A percentile compares a stretch with the other conserved stretches of the same genome.
Conservation (phyloP, 2,329 filamentous ascomycete species). For the Fusarium sarcochroum region DNA sequence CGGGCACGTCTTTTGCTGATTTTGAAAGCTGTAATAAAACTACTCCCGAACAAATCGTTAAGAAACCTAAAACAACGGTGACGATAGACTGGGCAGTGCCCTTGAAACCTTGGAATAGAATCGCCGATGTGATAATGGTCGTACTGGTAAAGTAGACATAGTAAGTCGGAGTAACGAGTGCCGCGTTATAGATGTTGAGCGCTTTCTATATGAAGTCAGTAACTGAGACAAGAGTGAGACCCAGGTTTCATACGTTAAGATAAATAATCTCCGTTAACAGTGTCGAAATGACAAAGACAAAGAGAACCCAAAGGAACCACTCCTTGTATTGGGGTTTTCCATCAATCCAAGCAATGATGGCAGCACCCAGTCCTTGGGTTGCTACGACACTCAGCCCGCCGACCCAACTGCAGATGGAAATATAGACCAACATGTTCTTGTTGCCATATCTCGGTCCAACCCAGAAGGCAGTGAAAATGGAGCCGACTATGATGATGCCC, state of each 20-base stretch:
- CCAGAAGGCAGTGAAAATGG: constrained; percentile 80
- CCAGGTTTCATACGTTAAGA: constrained; percentile 80
- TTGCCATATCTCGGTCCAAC: constrained; percentile 91
- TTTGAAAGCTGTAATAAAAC: constrained; percentile 96
- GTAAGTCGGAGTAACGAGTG: constrained; percentile 96
- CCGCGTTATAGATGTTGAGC: constrained; percentile 95
- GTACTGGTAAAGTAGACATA: constrained; percentile 98
- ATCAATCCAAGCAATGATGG: constrained; percentile 87
- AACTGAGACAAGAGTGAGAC: constrained; percentile 10
- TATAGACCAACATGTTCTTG: constrained; percentile 97
- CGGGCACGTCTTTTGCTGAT: constrained; percentile 96
- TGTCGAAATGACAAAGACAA: constrained; percentile 92
- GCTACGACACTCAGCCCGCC: constrained; percentile 95
- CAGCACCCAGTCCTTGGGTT: constrained; percentile 92
- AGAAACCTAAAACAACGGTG: constrained; percentile 92
- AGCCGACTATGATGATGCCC: constrained; percentile 84
- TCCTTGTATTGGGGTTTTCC: constrained; percentile 93
- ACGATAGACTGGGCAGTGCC: constrained; percentile 84
- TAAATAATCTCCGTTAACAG: constrained; percentile 94
- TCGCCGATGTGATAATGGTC: constrained; percentile 92
- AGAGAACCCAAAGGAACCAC: constrained; percentile 94
- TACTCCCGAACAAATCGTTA: constrained; percentile 94
- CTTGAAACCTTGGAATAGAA: constrained; percentile 95
- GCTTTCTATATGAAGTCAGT: constrained; percentile 82
- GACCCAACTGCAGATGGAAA: constrained; percentile 95